Conservation (phyloP, 768 basidiomycete genomes). For the Phlebiopsis flavidoalba region DNA sequence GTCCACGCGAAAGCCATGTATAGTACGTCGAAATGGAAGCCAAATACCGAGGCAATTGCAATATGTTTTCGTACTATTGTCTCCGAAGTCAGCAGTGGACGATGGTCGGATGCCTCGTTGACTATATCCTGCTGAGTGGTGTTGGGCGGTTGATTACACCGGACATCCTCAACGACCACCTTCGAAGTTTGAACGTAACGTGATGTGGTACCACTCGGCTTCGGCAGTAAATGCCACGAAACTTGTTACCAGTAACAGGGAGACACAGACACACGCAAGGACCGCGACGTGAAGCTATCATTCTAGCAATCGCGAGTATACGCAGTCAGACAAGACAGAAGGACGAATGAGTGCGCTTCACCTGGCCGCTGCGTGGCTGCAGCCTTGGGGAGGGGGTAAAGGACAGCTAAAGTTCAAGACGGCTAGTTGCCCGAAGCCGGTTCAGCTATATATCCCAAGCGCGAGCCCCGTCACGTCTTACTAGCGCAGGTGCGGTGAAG, state of each 20-base stretch:
- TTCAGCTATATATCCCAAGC: too few relatives aligned
- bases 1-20: conserved; percentile 33
- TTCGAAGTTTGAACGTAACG: background rate
- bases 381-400: too few relatives aligned
- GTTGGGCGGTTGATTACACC: background rate
- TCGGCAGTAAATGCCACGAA: background rate
- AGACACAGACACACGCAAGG: background rate
- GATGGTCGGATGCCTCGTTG: background rate
- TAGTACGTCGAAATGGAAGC: conserved; percentile 32
- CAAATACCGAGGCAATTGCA: conserved; percentile 31
- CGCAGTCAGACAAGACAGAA: too few relatives aligned
- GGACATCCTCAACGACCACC: background rate
- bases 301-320: background rate
- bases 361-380: too few relatives aligned
- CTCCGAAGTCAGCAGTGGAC: background rate
- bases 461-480: too few relatives aligned
- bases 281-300: background rate
- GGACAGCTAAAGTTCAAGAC: too few relatives aligned
- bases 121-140: background rate
- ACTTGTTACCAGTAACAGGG: background rate
- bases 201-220: background rate
- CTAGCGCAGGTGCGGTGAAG: too few relatives aligned
- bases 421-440: too few relatives aligned
- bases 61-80: conserved; percentile 20
- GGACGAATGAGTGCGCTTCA: too few relatives aligned